Percentiles rank a stretch among this genome's conserved stretches.
Evolutionary conservation across 2,329 filamentous ascomycete species (phyloP).

Genomic region (Alternaria alternata): DNA sequence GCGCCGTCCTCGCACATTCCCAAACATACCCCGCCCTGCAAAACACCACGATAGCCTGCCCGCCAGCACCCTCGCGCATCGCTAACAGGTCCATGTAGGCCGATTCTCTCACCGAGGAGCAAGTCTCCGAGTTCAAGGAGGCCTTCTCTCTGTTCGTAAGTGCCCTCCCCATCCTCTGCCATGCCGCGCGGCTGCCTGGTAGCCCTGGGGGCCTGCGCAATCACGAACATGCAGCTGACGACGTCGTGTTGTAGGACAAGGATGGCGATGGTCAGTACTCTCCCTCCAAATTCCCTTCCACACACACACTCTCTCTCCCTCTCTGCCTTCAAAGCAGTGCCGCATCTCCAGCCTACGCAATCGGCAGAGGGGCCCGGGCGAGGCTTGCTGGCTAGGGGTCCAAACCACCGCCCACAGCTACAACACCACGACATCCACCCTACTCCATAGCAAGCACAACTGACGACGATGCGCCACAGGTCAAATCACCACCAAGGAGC

Average conservation of each 20-base stretch:
- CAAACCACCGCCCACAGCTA: slow-evolving; percentile 1
- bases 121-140: slow-evolving; percentile 99
- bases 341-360: neutral
- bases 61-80: slow-evolving; percentile 11
- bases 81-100: slow-evolving; percentile 66
- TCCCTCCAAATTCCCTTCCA: slow-evolving; percentile 3
- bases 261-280: slow-evolving; percentile 63
- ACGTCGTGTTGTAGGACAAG: slow-evolving; percentile 59
- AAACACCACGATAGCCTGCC: slow-evolving; percentile 37
- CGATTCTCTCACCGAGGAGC: slow-evolving; percentile 98
- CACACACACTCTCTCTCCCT: neutral
- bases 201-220: slow-evolving; percentile 5
- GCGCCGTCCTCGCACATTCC: slow-evolving; percentile 27
- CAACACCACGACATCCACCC: no score
- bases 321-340: neutral
- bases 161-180: slow-evolving; percentile 36
- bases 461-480: slow-evolving; percentile 53
- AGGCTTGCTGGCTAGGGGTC: neutral
- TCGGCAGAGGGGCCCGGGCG: neutral
- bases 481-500: slow-evolving; percentile 70
- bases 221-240: slow-evolving; percentile 35
- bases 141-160: slow-evolving; percentile 99
- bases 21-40: slow-evolving; percentile 48
- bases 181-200: slow-evolving; percentile 36
- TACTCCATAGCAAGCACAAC: slow-evolving; percentile 15